Evolutionary conservation across 2,329 filamentous ascomycete species (phyloP).

Genomic region (Diaporthe sp.): DNA sequence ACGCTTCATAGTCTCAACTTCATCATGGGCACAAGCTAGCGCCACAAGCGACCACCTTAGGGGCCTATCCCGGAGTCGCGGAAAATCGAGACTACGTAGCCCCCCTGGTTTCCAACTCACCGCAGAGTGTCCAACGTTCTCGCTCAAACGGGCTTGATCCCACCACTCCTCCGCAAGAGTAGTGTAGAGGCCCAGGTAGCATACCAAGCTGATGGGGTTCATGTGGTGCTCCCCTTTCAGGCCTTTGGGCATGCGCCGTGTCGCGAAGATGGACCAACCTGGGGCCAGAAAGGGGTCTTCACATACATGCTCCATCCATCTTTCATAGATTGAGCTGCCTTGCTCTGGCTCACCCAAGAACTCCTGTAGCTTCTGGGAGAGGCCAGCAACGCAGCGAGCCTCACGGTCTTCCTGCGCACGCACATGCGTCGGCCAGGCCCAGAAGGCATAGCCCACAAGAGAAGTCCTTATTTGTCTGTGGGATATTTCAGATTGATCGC

Average conservation of each 20-base stretch:
- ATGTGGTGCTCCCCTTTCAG: neutral
- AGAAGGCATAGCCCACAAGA: neutral
- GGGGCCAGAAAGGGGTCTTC: accelerated
- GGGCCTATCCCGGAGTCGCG: too few species aligned
- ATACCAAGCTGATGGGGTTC: neutral
- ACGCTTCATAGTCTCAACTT: neutral
- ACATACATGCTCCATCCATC: neutral
- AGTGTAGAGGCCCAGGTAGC: neutral
- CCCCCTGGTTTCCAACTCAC: too few species aligned
- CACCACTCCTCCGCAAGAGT: neutral
- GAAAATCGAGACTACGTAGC: neutral
- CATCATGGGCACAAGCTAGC: neutral
- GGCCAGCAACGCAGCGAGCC: too few species aligned
- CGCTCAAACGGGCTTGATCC: too few species aligned
- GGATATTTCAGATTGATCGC: too few species aligned
- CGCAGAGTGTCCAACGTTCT: neutral
- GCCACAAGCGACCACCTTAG: neutral
- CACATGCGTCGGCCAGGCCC: neutral
- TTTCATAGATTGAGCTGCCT: neutral
- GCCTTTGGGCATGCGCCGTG: neutral
- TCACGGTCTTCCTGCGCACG: neutral
- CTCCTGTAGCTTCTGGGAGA: neutral
- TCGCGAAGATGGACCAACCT: neutral
- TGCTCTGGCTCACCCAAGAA: neutral
- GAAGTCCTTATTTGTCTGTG: neutral